Conservation (phyloP, 768 basidiomycete genomes). For the Botryobasidium botryosum region DNA sequence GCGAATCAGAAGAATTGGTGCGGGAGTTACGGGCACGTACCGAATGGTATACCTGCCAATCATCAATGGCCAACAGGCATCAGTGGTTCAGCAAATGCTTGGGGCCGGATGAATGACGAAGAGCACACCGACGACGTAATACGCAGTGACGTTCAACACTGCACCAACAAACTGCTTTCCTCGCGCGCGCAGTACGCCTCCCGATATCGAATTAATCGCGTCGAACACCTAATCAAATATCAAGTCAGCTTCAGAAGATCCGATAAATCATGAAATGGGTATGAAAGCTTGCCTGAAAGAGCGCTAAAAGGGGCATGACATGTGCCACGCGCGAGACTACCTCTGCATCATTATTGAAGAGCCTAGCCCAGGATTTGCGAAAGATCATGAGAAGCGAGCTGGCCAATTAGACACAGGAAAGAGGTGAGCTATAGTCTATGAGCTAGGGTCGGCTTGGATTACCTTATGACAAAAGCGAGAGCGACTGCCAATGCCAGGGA, state of each 20-base stretch:
- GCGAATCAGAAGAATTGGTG: background rate
- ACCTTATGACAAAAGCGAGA: too few relatives aligned
- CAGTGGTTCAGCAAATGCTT: background rate
- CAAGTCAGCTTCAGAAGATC: too few relatives aligned
- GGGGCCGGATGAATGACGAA: conserved; percentile 1
- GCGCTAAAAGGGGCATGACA: conserved; percentile 50
- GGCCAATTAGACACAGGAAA: background rate
- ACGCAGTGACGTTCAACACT: conserved; percentile 61
- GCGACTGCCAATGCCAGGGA: too few relatives aligned
- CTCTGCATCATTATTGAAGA: conserved; percentile 56
- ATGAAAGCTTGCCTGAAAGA: conserved; percentile 29
- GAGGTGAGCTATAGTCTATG: conserved; percentile 73
- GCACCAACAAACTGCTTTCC: conserved; percentile 45
- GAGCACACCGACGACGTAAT: conserved; percentile 50
- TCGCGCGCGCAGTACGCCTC: background rate
- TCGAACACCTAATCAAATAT: background rate
- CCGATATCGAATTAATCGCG: background rate
- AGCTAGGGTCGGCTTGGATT: background rate
- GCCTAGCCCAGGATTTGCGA: conserved; percentile 46
- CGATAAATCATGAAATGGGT: too few relatives aligned
- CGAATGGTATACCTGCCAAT: conserved; percentile 30
- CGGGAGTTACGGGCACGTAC: conserved; percentile 15
- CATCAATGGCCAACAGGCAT: background rate
- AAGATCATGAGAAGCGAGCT: conserved; percentile 42
- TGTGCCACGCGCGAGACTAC: conserved; percentile 41